Evolutionary conservation across 768 basidiomycete genomes (phyloP), one percentile per base, ranked within the genome.

Genomic region (Tylopilus sp.): DNA sequence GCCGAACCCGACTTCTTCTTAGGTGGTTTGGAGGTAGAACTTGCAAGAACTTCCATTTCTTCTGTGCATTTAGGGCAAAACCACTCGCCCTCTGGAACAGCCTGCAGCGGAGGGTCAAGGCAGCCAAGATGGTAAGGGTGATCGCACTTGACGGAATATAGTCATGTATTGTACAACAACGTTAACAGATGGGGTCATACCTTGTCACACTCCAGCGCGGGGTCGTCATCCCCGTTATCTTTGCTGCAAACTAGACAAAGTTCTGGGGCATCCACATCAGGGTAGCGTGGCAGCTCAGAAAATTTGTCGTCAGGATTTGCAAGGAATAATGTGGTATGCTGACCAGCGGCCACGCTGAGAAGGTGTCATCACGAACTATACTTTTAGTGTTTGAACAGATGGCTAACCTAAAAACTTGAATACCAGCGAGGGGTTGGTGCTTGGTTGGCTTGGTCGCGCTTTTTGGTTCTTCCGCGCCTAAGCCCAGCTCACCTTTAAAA

Each of bases 131-230:
- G 95, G 68, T 87, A 96, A 1, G 92, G 90, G 38, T 80, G 77
- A 65, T 98, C 95, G 65, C 95, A 98, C 89, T 96, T 53, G 50
- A 11, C 14, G 26, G 48, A 31, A 29, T 22, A 42, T 40, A 22
- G 50, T 60, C 38, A 56, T 48, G 50, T 22, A 44, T 6, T 21
- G 43, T 24, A 37, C 36, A 42, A 7, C 17, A 46, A 43, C 4
- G 25, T 46, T 29, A 25, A 52, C 19, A 21, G 9, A 46, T 0
- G 34, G 22, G 38, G 30, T 44, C 65, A 40, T 49, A 89, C 92
- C 82, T 93, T 95, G 67, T 98, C 95, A 62, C 95, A 98, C 64
- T 90, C 93, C 37, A 98, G 73, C 17, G 85, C 85, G 31, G 79
- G 75, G 54, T 84, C 86, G 44, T 86, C 85, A 22, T 87, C 87